phyloP scores from a whole-genome alignment of 2,329 filamentous ascomycete species.

The Diaporthe vexans region DNA sequence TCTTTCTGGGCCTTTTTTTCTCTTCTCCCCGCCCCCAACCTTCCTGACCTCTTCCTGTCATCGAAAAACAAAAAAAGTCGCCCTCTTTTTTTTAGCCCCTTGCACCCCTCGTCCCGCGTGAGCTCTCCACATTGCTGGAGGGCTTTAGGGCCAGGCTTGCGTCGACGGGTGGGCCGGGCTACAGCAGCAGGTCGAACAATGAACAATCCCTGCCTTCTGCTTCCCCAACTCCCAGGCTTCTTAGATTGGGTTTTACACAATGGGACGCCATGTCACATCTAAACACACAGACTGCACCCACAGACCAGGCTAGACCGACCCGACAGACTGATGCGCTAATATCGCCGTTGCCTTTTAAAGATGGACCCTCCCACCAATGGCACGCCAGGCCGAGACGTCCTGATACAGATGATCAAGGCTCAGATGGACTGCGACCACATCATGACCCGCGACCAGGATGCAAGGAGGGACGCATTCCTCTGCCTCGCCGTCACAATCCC shows the following conservation, averaged over 20 bases:
- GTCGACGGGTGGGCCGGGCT: conserved; percentile 24
- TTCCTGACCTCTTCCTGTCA: neutral
- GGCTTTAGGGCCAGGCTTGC: conserved; percentile 5
- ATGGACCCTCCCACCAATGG: conserved; percentile 40
- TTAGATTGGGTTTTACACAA: conserved; percentile 31
- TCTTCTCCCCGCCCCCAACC: neutral
- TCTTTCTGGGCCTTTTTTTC: neutral
- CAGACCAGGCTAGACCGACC: conserved; percentile 28
- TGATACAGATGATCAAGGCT: conserved; percentile 38
- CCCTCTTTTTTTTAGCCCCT: too few relatives aligned
- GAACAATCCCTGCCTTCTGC: conserved; percentile 9
- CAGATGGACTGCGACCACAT: conserved; percentile 39
- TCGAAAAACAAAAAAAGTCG: too few relatives aligned
- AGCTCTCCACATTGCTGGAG: conserved; percentile 23
- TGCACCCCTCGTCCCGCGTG: neutral
- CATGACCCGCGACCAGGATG: conserved; percentile 27
- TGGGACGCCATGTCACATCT: conserved; percentile 28
- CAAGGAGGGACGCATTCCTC: conserved; percentile 41
- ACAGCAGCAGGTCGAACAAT: conserved; percentile 1
- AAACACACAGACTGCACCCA: conserved; percentile 26
- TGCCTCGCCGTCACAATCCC: conserved; percentile 41
- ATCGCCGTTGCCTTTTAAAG: conserved; percentile 30
- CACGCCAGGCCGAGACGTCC: conserved; percentile 32
- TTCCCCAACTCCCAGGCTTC: conserved; percentile 9
- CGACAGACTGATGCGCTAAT: conserved; percentile 28